Conservation (phyloP, 2,329 filamentous ascomycete species). For the Ophiostoma montium region DNA sequence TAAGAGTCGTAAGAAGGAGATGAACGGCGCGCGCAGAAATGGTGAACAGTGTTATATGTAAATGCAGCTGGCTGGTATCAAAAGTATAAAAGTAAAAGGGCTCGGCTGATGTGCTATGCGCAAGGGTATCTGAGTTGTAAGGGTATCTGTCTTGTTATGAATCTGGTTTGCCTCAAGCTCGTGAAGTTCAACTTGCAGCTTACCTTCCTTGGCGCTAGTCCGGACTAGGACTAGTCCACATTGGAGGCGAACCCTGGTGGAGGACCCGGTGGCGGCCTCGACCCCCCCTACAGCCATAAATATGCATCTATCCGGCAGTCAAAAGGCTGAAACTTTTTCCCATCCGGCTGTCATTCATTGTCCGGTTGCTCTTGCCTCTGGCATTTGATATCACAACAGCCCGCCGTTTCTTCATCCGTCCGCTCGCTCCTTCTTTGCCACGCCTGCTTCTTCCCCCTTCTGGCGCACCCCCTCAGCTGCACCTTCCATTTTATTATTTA, state of each 20-base stretch:
- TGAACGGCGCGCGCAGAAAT: too few relatives aligned
- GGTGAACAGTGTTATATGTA: too few relatives aligned
- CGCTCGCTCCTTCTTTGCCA: constrained; percentile 3
- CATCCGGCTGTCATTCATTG: constrained; percentile 8
- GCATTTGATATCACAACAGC: background rate
- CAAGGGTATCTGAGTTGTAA: too few relatives aligned
- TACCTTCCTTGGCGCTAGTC: background rate
- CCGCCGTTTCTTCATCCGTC: background rate
- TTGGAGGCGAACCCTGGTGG: background rate
- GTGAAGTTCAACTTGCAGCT: background rate
- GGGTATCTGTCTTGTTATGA: too few relatives aligned
- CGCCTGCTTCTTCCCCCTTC: background rate
- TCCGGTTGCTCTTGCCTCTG: background rate
- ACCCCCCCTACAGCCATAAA: background rate
- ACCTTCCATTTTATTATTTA: background rate
- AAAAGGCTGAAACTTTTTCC: constrained; percentile 14
- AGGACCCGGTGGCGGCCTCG: background rate
- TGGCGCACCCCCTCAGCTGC: background rate
- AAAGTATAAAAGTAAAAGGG: too few relatives aligned
- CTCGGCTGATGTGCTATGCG: too few relatives aligned
- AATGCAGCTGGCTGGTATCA: too few relatives aligned
- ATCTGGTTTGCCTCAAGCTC: too few relatives aligned
- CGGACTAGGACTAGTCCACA: background rate
- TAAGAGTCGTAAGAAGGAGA: too few relatives aligned
- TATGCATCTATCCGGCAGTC: background rate